phyloP scores from a whole-genome alignment of 768 basidiomycete genomes.

The Russula abietina region DNA sequence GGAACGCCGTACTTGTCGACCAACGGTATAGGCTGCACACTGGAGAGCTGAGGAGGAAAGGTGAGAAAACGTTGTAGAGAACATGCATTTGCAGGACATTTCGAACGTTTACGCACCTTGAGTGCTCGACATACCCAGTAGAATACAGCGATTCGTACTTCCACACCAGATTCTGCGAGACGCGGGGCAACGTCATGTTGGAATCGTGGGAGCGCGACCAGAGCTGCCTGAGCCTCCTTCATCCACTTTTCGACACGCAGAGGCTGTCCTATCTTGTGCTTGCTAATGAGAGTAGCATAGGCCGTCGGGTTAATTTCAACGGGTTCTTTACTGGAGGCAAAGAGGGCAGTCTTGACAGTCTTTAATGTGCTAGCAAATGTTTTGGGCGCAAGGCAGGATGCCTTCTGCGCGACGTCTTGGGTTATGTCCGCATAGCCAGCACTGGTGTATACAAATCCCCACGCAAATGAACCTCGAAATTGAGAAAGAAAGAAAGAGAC shows the following conservation, averaged over 20 bases:
- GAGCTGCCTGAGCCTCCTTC: slow-evolving; percentile 15
- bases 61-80: not conserved
- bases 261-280: slow-evolving; percentile 18
- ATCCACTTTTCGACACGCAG: slow-evolving; percentile 20
- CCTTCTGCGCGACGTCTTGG: slow-evolving; percentile 31
- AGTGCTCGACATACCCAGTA: slow-evolving; percentile 21
- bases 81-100: not conserved
- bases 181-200: not conserved
- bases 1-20: slow-evolving; percentile 7
- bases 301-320: slow-evolving; percentile 32
- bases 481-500: not conserved
- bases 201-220: slow-evolving; percentile 15
- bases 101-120: slow-evolving; percentile 14
- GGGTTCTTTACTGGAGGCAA: not conserved
- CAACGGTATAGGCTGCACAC: not conserved
- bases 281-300: slow-evolving; percentile 7
- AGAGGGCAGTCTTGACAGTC: slow-evolving; percentile 28
- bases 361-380: slow-evolving; percentile 28
- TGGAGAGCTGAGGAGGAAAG: not conserved
- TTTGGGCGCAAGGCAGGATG: slow-evolving; percentile 32
- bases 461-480: not conserved
- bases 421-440: slow-evolving; percentile 30
- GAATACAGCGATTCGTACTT: slow-evolving; percentile 18
- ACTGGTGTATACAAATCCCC: slow-evolving; percentile 14
- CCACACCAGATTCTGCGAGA: not conserved